Evolutionary conservation across 441 rosid species (phyloP), one percentile per base, ranked within the genome.

Genomic region (Euphorbia celastroides): DNA sequence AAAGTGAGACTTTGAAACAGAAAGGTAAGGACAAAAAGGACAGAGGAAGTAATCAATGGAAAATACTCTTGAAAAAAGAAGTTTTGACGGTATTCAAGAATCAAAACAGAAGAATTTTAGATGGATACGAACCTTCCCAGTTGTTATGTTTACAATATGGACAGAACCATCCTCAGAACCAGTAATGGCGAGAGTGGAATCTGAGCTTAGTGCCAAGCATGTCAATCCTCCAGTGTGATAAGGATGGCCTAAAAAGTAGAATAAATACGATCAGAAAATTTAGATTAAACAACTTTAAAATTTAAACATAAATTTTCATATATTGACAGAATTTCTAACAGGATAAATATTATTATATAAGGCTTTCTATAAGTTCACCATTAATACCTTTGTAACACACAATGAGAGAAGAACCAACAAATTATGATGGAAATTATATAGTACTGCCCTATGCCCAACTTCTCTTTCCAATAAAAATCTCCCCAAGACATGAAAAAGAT

Each of bases 121-220:
- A 32, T 34, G 44, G 17, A 67, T 28, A 57, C 84, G 27, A 63
- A 89, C 98, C 95, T 73, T 92, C 71, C 91, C 96, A 19, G 83
- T 81, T 30, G 78, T 74, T 70, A 93, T 76, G 72, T 91, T 93
- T 67, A 91, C 97, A 74, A 93, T 74, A 75, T 88, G 86, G 64
- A 86, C 81, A 36, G 90, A 91, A 69, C 85, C 72, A 70, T 93
- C 98, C 75, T 75, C 77, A 5, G 95, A 86, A 73, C 99, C 97
- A 78, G 90, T 83, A 70, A 93, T 77, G 62, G 79, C 97, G 48
- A 88, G 88, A 71, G 71, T 81, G 54, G 99, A 91, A 75, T 82
- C 95, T 8, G 90, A 80, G 70, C 88, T 85, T 71, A 91, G 69
- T 46, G 88, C 83, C 86, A 93, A 72, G 71, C 99, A 82, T 23